Conservation (phyloP, 352 stramenopile species). For the Globisporangium paddicum region DNA sequence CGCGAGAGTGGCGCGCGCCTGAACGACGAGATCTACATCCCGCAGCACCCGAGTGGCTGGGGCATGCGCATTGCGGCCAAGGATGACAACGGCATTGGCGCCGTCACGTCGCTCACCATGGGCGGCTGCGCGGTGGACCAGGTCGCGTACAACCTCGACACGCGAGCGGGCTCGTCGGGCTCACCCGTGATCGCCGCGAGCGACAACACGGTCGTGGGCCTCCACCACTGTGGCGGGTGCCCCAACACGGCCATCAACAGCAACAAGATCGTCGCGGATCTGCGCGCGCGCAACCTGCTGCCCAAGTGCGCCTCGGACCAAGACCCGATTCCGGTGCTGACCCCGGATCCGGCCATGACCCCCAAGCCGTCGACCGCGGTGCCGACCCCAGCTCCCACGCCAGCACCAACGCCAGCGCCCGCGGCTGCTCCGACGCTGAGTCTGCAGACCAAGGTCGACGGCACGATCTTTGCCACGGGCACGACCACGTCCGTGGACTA, state of each 20-base stretch:
- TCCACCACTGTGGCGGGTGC: constrained; percentile 77
- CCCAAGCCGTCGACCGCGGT: constrained; percentile 15
- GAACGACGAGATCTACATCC: constrained; percentile 55
- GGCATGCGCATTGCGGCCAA: constrained; percentile 71
- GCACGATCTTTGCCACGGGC: constrained; percentile 54
- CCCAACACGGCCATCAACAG: constrained; percentile 72
- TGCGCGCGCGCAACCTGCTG: constrained; percentile 37
- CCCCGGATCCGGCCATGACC: constrained; percentile 9
- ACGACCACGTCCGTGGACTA: constrained; percentile 61
- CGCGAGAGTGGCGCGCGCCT: constrained; percentile 39
- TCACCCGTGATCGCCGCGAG: constrained; percentile 52
- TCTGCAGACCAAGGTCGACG: constrained; percentile 33
- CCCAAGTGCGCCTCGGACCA: constrained; percentile 34
- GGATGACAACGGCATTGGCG: constrained; percentile 25
- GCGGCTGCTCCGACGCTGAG: constrained; percentile 9
- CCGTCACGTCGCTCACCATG: constrained; percentile 35
- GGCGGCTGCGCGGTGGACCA: constrained; percentile 42
- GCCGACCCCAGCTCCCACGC: constrained; percentile 11
- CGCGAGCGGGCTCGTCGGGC: constrained; percentile 60
- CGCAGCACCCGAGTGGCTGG: constrained; percentile 56
- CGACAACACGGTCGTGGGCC: constrained; percentile 59
- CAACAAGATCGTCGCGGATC: constrained; percentile 50
- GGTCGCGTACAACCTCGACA: constrained; percentile 70
- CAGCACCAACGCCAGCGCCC: constrained; percentile 5
- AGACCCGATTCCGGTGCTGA: constrained; percentile 6